Evolutionary conservation across 352 stramenopile species (phyloP).

Genomic region (Phytopythium vexans): DNA sequence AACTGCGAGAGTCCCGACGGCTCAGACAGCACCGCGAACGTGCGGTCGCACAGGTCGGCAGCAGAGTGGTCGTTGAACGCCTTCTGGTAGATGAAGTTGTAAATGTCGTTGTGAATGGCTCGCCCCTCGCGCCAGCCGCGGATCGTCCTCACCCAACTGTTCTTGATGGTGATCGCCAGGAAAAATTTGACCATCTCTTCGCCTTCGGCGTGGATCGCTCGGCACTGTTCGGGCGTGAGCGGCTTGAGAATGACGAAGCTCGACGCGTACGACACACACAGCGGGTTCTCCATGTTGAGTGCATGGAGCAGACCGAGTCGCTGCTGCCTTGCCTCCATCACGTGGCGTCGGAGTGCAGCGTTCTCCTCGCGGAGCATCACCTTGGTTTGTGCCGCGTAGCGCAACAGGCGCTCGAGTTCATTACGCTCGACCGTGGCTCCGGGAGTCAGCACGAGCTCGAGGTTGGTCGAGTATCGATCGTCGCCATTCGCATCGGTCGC

Average conservation of each 20-base stretch:
- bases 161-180: slow-evolving; percentile 9
- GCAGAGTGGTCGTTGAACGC: not conserved
- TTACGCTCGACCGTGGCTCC: too few species aligned
- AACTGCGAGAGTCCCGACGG: slow-evolving; percentile 20
- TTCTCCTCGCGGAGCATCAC: slow-evolving; percentile 18
- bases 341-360: slow-evolving; percentile 21
- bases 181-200: slow-evolving; percentile 11
- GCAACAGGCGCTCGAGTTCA: too few species aligned
- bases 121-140: slow-evolving; percentile 25
- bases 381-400: not conserved
- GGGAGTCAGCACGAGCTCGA: too few species aligned
- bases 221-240: slow-evolving; percentile 17
- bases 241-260: slow-evolving; percentile 29
- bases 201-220: slow-evolving; percentile 13
- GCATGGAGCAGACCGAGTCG: slow-evolving; percentile 15
- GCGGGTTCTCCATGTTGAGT: slow-evolving; percentile 24
- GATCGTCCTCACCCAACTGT: slow-evolving; percentile 14
- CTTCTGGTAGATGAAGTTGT: slow-evolving; percentile 25
- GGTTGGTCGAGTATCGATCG: too few species aligned
- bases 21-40: slow-evolving; percentile 17
- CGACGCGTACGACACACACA: slow-evolving; percentile 25
- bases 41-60: not conserved
- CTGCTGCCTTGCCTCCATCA: slow-evolving; percentile 10
- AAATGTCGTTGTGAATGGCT: slow-evolving; percentile 11
- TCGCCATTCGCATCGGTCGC: too few species aligned